Base-by-base conservation (phyloP, 2,329 filamentous ascomycete species). In the Fusarium virguliforme region DNA sequence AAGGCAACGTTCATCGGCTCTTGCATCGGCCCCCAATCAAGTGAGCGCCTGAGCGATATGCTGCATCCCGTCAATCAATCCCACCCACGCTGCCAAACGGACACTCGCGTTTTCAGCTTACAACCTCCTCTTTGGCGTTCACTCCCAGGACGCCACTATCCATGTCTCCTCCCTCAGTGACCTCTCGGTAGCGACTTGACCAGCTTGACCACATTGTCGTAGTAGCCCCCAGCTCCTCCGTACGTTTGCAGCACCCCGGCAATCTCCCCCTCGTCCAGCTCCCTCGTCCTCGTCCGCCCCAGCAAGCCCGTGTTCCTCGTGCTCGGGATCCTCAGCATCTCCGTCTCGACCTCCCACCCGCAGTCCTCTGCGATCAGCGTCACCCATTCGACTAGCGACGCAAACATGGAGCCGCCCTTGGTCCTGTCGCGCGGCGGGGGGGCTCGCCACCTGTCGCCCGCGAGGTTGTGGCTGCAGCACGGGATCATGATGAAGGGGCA, bases 401-500 rank as follows among this genome's bases (percentile, higher is more conserved):
- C 91, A 79, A 97, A 98, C 28, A 92, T 91, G 4, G 94, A 97
- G 10, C 86, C 85, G 18, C 81, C 76, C 70, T 86, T 86, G 51
- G 79, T 77, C 74, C 83, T 84, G 62, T 85, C 82, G 54, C 84
- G 85, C 3, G 88, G 87, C 8, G 85, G 82, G 8, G 87, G 86
- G 15, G 93, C 92, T 18, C 96, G 90, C 78, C 92, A 96, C 65
- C 82, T 86, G 26, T 89, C 88, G 1, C 96, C 96, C 1, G 90
- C 89, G 3, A 99, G 89, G 64, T 92, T 88, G 82, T 98, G 94
- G 71, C 94, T 97, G 83, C 96, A 99, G 83, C 96, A 99, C 2
- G 96, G 96, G 48, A 99, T 97, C 74, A 93, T 92, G 68, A 99
- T 89, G 80, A 98, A 99, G 0, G 94, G 92, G 10, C 92, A 92